A percentile compares a stretch with the other conserved stretches of the same genome.
Evolutionary conservation across 768 basidiomycete species (phyloP).

Genomic region (Kwoniella sp.): DNA sequence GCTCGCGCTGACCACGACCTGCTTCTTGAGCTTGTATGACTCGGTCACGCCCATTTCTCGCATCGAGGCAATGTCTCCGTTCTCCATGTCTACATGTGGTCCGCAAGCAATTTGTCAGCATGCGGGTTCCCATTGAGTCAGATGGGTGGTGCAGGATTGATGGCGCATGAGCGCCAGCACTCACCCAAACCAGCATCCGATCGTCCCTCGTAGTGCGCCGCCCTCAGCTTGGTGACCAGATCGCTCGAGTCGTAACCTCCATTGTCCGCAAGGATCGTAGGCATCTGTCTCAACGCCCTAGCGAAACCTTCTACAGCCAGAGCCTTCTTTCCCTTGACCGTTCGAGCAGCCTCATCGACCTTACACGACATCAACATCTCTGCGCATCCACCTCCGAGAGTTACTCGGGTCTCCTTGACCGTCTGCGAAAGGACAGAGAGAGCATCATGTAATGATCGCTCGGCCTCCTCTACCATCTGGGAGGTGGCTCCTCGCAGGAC

Average conservation of each 20-base stretch:
- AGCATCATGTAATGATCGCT: conserved; percentile 95
- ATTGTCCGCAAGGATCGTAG: conserved; percentile 94
- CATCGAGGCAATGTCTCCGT: conserved; percentile 86
- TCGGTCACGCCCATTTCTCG: conserved; percentile 83
- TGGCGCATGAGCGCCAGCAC: no score
- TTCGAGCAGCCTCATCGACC: conserved; percentile 82
- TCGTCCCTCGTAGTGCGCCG: conserved; percentile 89
- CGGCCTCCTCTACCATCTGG: conserved; percentile 99
- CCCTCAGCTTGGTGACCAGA: conserved; percentile 81
- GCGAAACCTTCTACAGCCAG: conserved; percentile 91
- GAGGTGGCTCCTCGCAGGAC: conserved; percentile 95
- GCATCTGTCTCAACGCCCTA: conserved; percentile 83
- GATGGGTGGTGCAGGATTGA: no score
- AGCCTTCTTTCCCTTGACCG: conserved; percentile 89
- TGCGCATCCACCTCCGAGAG: conserved; percentile 93
- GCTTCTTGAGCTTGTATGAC: conserved; percentile 94
- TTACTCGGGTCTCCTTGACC: conserved; percentile 91
- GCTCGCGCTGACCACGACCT: conserved; percentile 89
- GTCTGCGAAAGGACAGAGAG: conserved; percentile 97
- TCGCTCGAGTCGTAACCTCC: conserved; percentile 98
- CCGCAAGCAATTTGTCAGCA: conserved; percentile 4
- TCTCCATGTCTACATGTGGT: conserved; percentile 72
- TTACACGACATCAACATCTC: conserved; percentile 98
- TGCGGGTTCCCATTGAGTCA: not conserved
- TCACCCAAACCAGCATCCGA: conserved; percentile 82